These are phyloP conservation scores for Bipolaris cookei DNA, from an alignment of 2,329 filamentous ascomycete genomes.

Conservation along the genomic window DNA sequence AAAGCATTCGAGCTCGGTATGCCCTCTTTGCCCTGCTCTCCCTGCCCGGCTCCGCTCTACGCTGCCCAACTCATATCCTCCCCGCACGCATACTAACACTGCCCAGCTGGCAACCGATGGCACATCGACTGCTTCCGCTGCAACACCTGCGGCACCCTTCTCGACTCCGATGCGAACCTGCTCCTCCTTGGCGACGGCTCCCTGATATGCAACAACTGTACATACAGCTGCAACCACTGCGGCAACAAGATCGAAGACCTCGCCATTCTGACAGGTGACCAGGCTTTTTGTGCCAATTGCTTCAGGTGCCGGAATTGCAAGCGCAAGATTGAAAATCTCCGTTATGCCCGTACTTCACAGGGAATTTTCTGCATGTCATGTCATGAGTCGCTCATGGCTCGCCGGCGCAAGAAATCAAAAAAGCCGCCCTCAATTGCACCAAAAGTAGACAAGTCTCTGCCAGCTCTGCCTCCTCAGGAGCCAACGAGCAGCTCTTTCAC, in stretches of 20 bases:
- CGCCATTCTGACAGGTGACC: conserved; percentile 95
- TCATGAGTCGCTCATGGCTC: conserved; percentile 94
- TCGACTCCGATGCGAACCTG: conserved; percentile 97
- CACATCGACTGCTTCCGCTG: conserved; percentile 99
- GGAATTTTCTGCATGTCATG: conserved; percentile 99
- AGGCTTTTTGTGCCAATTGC: conserved; percentile 96
- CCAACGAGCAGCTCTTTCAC: conserved; percentile 65
- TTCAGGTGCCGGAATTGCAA: conserved; percentile 99
- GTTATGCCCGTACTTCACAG: conserved; percentile 96
- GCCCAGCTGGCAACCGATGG: conserved; percentile 89
- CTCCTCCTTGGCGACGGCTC: conserved; percentile 96
- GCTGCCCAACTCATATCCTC: background rate
- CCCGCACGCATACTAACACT: conserved; percentile 32
- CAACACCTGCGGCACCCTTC: conserved; percentile 91
- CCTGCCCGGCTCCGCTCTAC: conserved; percentile 16
- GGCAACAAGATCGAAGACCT: conserved; percentile 98
- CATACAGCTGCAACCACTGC: conserved; percentile 97
- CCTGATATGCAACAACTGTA: conserved; percentile 98
- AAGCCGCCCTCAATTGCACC: conserved; percentile 52
- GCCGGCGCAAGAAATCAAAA: conserved; percentile 85
- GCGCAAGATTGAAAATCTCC: conserved; percentile 95
- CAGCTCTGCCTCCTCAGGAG: conserved; percentile 78
- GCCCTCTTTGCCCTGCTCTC: conserved; percentile 39
- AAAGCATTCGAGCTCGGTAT: conserved; percentile 97
- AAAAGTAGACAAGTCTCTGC: conserved; percentile 88